A percentile compares a stretch with the other conserved stretches of the same genome.
Conservation (phyloP, 169 alveolate species). For the Besnoitia besnoiti region DNA sequence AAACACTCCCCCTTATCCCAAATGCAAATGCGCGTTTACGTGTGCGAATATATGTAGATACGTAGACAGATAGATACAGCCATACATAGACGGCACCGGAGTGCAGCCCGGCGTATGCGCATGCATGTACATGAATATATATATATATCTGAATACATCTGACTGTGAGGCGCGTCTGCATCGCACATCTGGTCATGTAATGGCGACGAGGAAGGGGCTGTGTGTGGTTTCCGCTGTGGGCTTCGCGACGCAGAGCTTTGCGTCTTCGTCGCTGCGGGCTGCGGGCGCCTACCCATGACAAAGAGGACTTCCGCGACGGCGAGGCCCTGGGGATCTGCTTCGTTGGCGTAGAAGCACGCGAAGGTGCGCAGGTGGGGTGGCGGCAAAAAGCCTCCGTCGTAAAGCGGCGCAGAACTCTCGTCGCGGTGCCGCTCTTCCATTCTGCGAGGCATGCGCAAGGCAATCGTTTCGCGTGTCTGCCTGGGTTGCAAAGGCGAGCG, state of each 20-base stretch:
- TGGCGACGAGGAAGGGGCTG: neutral
- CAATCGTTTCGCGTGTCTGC: neutral
- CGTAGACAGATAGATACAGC: no score
- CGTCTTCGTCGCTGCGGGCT: neutral
- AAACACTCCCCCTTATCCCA: no score
- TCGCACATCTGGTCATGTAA: no score
- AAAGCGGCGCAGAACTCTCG: neutral
- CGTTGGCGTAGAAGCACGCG: constrained; percentile 18
- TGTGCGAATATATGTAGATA: neutral
- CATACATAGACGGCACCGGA: no score
- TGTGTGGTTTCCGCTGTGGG: neutral
- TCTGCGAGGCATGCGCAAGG: neutral
- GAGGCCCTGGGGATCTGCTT: neutral
- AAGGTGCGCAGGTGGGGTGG: neutral
- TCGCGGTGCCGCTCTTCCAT: neutral
- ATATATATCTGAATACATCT: no score
- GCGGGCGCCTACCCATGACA: neutral
- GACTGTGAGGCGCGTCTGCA: no score
- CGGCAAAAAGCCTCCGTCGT: neutral
- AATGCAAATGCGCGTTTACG: neutral
- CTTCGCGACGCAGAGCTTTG: neutral
- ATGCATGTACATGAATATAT: no score
- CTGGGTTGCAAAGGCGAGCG: no score
- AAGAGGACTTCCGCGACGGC: constrained; percentile 5
- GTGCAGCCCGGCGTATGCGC: no score